Base-by-base conservation (phyloP, 345 rosid genomes). In the Acer yangbiense region DNA sequence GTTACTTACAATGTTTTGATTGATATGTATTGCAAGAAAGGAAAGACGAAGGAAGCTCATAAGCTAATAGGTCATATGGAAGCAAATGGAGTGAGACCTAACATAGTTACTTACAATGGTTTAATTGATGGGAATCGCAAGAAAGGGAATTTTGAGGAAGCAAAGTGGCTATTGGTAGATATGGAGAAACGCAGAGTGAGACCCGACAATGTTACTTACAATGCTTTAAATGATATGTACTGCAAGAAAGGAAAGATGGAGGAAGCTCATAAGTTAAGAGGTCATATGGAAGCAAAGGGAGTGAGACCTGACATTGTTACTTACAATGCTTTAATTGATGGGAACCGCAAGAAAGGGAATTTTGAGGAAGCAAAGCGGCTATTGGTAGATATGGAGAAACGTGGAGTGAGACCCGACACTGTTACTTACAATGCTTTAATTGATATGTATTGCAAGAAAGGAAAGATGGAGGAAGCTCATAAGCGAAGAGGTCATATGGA, bases 141-240 rank as follows among this genome's bases (percentile, higher is more conserved):
- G 58, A 52, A 95, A 84, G 96, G 96, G 64, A 90, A 92, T 81
- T 20, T 93, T 75, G 88, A 80, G 78, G 98, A 90, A 85, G 99
- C 96, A 54, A 87, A 87, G 78, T 84, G 86, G 77, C 78, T 92
- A 16, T 87, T 93, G 83, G 35, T 21, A 63, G 92, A 90, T 63
- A 92, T 93, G 94, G 78, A 86, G 69, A 80, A 67, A 61, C 86
- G 75, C 79, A 92, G 91, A 68, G 82, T 41, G 73, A 78, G 73
- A 76, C 97, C 93, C 5, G 88, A 80, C 76, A 77, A 74, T 44
- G 7, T 89, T 57, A 87, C 94, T 0, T 95, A 87, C 78, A 92
- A 90, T 85, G 87, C 87, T 81, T 82, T 93, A 65, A 88, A 92
- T 74, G 85, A 90, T 80, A 96, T 93, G n/a, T 85, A 84, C 65